phyloP scores from a whole-genome alignment of 2,329 filamentous ascomycete species.

The Xylariales sp. region DNA sequence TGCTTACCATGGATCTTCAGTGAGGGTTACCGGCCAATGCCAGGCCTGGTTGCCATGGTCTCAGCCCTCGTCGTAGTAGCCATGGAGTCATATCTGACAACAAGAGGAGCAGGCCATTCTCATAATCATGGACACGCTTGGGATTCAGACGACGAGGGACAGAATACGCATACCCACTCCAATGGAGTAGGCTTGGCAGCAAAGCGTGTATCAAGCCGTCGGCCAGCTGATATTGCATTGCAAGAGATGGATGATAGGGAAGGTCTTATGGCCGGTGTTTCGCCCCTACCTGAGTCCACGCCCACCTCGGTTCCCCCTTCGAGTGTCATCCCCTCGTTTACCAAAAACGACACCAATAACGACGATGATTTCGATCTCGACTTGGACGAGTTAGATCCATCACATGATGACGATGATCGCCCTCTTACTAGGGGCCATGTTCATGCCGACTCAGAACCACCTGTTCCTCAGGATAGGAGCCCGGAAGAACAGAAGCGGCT shows the following conservation, averaged over 20 bases:
- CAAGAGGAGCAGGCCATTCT: slow-evolving; percentile 57
- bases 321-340: slow-evolving; percentile 13
- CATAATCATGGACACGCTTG: slow-evolving; percentile 43
- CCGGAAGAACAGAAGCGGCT: slow-evolving; percentile 60
- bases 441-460: slow-evolving; percentile 20
- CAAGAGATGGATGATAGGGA: slow-evolving; percentile 47
- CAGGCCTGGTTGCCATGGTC: slow-evolving; percentile 77
- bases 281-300: slow-evolving; percentile 52
- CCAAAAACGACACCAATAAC: slow-evolving; percentile 10
- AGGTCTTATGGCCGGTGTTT: slow-evolving; percentile 54
- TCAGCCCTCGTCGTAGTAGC: slow-evolving; percentile 78
- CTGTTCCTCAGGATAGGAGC: slow-evolving; percentile 26
- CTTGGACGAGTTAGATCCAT: slow-evolving; percentile 55
- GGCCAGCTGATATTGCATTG: slow-evolving; percentile 46
- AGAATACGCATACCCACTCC: slow-evolving; percentile 15
- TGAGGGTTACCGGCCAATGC: slow-evolving; percentile 70
- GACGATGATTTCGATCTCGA: slow-evolving; percentile 57
- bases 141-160: slow-evolving; percentile 38
- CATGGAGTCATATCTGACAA: slow-evolving; percentile 85
- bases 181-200: slow-evolving; percentile 31
- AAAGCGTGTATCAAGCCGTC: slow-evolving; percentile 32
- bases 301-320: slow-evolving; percentile 27
- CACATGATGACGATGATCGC: slow-evolving; percentile 24
- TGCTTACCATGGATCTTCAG: slow-evolving; percentile 78
- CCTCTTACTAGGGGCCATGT: slow-evolving; percentile 18